phyloP scores from a whole-genome alignment of 2,329 filamentous ascomycete genomes.

The Fusarium musae region DNA sequence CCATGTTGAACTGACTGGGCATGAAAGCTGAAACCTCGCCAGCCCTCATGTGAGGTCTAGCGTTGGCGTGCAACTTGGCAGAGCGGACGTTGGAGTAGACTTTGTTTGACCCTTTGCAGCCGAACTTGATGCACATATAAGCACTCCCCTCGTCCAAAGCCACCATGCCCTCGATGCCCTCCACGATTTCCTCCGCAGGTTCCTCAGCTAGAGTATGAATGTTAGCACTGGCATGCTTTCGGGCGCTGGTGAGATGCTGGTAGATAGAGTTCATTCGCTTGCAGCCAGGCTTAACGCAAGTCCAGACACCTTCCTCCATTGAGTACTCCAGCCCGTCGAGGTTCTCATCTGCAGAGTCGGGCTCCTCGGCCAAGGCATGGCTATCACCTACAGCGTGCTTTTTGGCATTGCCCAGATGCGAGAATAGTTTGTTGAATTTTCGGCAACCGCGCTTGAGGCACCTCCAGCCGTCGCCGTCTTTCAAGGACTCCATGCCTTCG shows the following conservation, averaged over 20 bases:
- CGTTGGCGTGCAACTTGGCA: background rate
- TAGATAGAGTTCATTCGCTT: background rate
- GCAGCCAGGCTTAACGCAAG: background rate
- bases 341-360: background rate
- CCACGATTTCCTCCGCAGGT: background rate
- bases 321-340: background rate
- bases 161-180: background rate
- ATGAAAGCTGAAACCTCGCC: background rate
- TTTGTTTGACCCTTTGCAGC: background rate
- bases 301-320: background rate
- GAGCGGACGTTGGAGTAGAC: background rate
- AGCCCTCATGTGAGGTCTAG: background rate
- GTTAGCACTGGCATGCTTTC: background rate
- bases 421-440: background rate
- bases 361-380: background rate
- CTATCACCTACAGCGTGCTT: background rate
- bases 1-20: background rate
- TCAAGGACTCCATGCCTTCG: background rate
- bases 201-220: conserved; percentile 5
- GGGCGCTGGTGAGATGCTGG: background rate
- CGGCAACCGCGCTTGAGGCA: conserved; percentile 10
- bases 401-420: background rate
- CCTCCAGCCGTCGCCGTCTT: background rate
- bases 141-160: background rate
- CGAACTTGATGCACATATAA: background rate